A percentile compares a stretch with the other conserved stretches of the same genome.
These are phyloP conservation scores for Ammopiptanthus mongolicus DNA, from an alignment of 306 rosid genomes.

Conservation along the genomic window DNA sequence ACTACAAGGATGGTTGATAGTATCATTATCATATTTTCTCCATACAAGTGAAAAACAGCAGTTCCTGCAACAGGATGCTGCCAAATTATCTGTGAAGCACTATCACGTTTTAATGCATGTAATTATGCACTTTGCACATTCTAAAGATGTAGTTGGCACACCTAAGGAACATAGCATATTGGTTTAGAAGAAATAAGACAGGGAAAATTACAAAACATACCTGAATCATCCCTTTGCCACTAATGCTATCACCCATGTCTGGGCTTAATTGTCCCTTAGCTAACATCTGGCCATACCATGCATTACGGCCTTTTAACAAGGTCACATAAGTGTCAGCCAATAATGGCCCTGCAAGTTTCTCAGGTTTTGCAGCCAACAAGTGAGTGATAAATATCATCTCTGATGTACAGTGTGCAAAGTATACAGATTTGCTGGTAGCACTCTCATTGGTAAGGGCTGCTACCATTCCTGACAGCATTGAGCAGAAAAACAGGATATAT, in stretches of 20 bases:
- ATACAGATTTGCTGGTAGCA: slow-evolving; percentile 92
- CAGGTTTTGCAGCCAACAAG: slow-evolving; percentile 59
- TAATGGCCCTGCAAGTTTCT: slow-evolving; percentile 93
- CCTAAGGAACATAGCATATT: neutral
- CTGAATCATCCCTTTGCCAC: slow-evolving; percentile 98
- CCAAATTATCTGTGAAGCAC: neutral
- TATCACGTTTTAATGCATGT: neutral
- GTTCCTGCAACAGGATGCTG: neutral
- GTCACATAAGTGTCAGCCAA: slow-evolving; percentile 90
- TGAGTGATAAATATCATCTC: slow-evolving; percentile 89
- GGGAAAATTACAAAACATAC: slow-evolving; percentile 29
- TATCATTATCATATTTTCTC: neutral
- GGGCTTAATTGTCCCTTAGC: slow-evolving; percentile 85
- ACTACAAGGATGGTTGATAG: neutral
- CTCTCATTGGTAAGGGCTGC: slow-evolving; percentile 96
- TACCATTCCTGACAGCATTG: slow-evolving; percentile 63
- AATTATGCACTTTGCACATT: neutral
- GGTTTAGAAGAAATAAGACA: neutral
- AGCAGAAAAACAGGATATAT: neutral
- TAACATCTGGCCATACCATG: slow-evolving; percentile 57
- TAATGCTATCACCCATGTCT: slow-evolving; percentile 91
- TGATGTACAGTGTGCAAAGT: slow-evolving; percentile 88
- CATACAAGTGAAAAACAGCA: neutral
- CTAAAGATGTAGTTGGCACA: slow-evolving; percentile 2
- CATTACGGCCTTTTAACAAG: slow-evolving; percentile 73